Conservation (phyloP, 164 flowering plant species). For the Protea cynaroides region DNA sequence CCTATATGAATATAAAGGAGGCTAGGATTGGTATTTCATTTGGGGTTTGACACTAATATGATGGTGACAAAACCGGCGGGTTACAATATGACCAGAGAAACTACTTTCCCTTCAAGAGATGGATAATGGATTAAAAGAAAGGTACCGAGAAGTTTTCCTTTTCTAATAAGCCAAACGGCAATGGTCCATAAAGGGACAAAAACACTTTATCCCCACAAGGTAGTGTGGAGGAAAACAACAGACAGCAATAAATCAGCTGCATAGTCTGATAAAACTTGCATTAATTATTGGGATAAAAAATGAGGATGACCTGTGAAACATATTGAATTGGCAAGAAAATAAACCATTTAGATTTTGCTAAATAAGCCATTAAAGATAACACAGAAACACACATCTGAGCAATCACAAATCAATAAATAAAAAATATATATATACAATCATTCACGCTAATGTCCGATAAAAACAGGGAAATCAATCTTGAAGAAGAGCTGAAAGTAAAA, state of each 20-base stretch:
- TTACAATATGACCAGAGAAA: constrained; percentile 63
- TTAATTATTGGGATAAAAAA: neutral
- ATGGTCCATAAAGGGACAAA: constrained; percentile 39
- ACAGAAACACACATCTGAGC: too few relatives aligned
- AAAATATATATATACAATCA: neutral
- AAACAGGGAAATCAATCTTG: neutral
- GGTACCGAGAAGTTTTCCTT: constrained; percentile 31
- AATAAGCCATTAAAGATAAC: neutral
- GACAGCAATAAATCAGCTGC: constrained; percentile 1
- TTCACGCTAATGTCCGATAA: neutral
- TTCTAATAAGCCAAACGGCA: constrained; percentile 42
- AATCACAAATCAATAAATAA: neutral
- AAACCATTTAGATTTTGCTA: neutral
- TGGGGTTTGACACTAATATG: too few relatives aligned
- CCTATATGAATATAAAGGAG: constrained; percentile 20
- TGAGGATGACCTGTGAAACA: neutral
- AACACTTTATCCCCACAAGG: constrained; percentile 38
- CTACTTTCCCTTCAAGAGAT: constrained; percentile 44
- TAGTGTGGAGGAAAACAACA: constrained; percentile 5
- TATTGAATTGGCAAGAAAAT: neutral
- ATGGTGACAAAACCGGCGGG: too few relatives aligned
- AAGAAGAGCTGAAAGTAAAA: neutral
- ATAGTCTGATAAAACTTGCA: neutral
- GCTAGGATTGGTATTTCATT: too few relatives aligned
- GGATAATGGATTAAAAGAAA: constrained; percentile 29